Conservation (phyloP, 177 flowering plant species). For the Vitis hybrid region DNA sequence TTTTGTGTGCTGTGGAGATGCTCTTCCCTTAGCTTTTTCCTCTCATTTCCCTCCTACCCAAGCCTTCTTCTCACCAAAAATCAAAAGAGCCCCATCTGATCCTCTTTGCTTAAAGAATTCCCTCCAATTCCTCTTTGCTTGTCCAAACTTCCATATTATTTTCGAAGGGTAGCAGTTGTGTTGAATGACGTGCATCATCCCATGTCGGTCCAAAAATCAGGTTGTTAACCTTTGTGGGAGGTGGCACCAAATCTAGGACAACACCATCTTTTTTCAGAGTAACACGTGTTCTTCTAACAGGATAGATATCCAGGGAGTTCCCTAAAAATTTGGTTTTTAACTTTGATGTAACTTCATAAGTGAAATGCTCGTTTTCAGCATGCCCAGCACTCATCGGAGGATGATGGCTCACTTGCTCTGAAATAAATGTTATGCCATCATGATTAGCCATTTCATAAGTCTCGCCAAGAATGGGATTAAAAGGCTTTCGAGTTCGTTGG, state of each 20-base stretch:
- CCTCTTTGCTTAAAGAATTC: too few relatives aligned
- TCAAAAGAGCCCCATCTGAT: too few relatives aligned
- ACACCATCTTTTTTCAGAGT: slow-evolving; percentile 73
- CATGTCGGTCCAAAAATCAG: slow-evolving; percentile 96
- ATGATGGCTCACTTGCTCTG: slow-evolving; percentile 98
- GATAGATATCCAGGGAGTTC: slow-evolving; percentile 90
- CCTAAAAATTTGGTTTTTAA: slow-evolving; percentile 90
- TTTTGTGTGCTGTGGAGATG: too few relatives aligned
- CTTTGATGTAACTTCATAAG: slow-evolving; percentile 92
- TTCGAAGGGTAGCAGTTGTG: too few relatives aligned
- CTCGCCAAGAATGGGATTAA: slow-evolving; percentile 97
- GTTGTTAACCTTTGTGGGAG: slow-evolving; percentile 61
- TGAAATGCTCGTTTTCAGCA: slow-evolving; percentile 96
- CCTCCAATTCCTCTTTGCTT: slow-evolving; percentile 97
- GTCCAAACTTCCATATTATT: too few relatives aligned
- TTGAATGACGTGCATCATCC: slow-evolving; percentile 92
- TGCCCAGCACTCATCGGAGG: slow-evolving; percentile 99
- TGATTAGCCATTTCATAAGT: slow-evolving; percentile 91
- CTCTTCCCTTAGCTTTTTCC: too few relatives aligned
- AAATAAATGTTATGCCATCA: slow-evolving; percentile 72
- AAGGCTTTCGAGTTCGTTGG: slow-evolving; percentile 94
- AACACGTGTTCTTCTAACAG: slow-evolving; percentile 90
- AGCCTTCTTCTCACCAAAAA: too few relatives aligned
- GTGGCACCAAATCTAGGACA: slow-evolving; percentile 14
- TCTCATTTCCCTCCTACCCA: too few relatives aligned